Conservation (phyloP, 495 filamentous ascomycete species). For the Xylaria venustula region DNA sequence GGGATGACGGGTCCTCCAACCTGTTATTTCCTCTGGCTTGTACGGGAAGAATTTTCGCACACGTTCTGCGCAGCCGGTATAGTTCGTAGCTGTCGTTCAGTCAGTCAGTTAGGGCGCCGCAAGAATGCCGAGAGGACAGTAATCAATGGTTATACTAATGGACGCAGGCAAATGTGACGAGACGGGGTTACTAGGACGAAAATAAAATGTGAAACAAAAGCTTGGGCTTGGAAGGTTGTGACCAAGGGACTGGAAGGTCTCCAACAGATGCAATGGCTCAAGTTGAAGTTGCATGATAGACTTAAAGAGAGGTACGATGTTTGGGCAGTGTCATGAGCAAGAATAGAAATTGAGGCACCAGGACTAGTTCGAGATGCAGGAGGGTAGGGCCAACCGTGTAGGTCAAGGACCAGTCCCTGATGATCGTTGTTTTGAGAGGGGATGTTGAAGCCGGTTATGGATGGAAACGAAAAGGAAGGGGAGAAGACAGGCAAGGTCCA, state of each 20-base stretch:
- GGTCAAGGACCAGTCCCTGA: background rate
- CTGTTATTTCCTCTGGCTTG: no score
- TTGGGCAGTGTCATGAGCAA: background rate
- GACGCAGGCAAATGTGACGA: background rate
- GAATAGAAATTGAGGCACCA: background rate
- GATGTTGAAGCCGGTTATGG: no score
- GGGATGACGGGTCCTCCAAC: no score
- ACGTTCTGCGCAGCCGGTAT: background rate
- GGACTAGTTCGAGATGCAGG: background rate
- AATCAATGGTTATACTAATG: background rate
- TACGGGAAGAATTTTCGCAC: no score
- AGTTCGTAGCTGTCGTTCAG: no score
- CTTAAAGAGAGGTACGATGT: background rate
- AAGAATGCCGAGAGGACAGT: no score
- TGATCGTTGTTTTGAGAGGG: background rate
- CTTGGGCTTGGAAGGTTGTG: no score
- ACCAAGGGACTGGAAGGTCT: background rate
- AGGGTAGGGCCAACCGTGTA: slow-evolving; percentile 2
- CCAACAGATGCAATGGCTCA: background rate
- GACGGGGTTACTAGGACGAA: background rate
- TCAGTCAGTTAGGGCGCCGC: no score
- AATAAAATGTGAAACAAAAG: no score
- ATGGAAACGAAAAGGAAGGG: no score
- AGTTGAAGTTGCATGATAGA: background rate
- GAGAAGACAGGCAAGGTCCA: no score